phyloP scores from a whole-genome alignment of 2,329 filamentous ascomycete species.

The Fusarium sp. region DNA sequence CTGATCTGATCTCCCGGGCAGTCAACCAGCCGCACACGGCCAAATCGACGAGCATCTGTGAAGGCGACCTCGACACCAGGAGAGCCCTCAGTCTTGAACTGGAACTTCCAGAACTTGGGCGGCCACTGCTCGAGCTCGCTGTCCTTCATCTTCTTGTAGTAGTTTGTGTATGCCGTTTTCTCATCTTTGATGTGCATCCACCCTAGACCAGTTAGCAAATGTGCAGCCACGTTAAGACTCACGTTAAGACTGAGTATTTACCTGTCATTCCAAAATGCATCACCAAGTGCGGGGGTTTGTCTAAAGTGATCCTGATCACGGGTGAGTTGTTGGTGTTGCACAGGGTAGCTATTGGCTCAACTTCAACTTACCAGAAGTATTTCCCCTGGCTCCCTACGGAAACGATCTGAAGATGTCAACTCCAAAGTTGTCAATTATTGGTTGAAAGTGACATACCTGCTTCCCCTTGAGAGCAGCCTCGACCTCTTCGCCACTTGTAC shows the following conservation, averaged over 20 bases:
- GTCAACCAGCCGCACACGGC: constrained; percentile 83
- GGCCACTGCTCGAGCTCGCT: constrained; percentile 79
- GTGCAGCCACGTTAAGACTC: too few species aligned
- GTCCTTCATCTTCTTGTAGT: constrained; percentile 79
- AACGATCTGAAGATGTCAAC: constrained; percentile 56
- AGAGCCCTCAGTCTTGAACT: constrained; percentile 72
- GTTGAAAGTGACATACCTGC: constrained; percentile 55
- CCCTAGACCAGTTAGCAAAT: constrained; percentile 54
- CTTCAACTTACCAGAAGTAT: constrained; percentile 82
- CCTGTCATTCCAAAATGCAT: constrained; percentile 87
- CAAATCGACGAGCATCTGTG: constrained; percentile 84
- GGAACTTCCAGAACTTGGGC: constrained; percentile 90
- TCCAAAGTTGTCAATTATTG: neutral
- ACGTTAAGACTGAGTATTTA: constrained; percentile 38
- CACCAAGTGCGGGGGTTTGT: constrained; percentile 84
- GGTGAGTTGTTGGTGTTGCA: constrained; percentile 2
- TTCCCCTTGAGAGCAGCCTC: constrained; percentile 80
- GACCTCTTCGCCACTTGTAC: constrained; percentile 82
- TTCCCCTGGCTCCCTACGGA: constrained; percentile 89
- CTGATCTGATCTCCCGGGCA: constrained; percentile 82
- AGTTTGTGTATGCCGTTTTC: constrained; percentile 81
- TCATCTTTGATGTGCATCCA: constrained; percentile 91
- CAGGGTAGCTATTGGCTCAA: constrained; percentile 3
- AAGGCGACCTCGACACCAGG: constrained; percentile 77
- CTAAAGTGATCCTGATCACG: constrained; percentile 63